Evolutionary conservation across 2,329 filamentous ascomycete genomes (phyloP), one percentile per base, ranked within the genome.

Genomic region (Fusarium oligoseptatum): DNA sequence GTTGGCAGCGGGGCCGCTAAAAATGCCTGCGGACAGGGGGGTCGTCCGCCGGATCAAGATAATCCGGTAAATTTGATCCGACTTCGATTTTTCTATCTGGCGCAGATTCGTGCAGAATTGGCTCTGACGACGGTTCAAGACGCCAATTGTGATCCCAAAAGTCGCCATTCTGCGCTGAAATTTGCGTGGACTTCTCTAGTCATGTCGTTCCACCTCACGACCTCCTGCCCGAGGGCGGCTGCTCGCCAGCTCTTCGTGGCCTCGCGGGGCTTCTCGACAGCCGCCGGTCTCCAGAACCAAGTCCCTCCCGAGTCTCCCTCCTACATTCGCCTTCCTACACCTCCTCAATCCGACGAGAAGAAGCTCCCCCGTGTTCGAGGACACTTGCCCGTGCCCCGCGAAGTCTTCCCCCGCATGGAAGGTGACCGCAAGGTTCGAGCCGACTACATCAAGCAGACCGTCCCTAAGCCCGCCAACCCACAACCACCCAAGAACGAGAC

Each of bases 231-330:
- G 12, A 77, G 80, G 72, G 76, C 76, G 52, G 71, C 76, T 57
- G 66, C 78, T 48, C 76, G 77, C 56, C 80, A 79, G 61, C 73
- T 80, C 63, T 60, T 77, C n/a, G 43, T 68, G 45, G 63, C 74
- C 15, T 70, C 78, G n/a, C 79, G 82, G 67, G 72, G 74, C 37
- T 82, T 84, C 68, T 83, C 82, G 24, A 81, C 82, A 27, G 73
- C 80, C 61, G 74, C 81, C 56, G 82, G 84, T 79, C 67, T 81
- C 80, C 84, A 84, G 60, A 87, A 90, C 69, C 85, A 86, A 56
- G 93, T 95, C 73, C 92, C 93, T 20, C 96, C 97, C 58, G 94
- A 98, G 82, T 97, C 95, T 39, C 96, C 97, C 56, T 89, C 90
- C 74, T 98, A 93, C 86, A 93, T 98, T 84, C 91, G 94, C 75